Evolutionary conservation across 2,329 filamentous ascomycete genomes (phyloP), one percentile per base, ranked within the genome.

Genomic region (Calonectria leucothoes): DNA sequence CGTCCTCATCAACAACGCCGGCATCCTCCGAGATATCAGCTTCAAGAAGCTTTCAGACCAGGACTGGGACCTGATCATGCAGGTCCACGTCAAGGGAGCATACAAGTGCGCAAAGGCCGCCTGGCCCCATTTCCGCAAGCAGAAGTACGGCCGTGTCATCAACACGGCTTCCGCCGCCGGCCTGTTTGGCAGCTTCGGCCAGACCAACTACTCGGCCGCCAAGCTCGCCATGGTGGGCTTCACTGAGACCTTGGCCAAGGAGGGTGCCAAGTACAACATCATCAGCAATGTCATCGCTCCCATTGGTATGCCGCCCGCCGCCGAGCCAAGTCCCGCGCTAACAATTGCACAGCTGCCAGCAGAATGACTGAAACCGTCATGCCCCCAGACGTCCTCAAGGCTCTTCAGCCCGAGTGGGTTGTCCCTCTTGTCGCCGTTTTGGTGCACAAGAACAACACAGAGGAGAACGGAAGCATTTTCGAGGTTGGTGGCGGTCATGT

Each of bases 11-110:
- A 99, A 99, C 91, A 99, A 98, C 84, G 97, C 97, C 74, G 96
- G 97, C 82, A 98, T 98, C 83, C 90, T 98, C 74, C 94, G 96
- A 74, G 96, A 98, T 87, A 86, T 98, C 83, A 96, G 94, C 90
- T 98, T 99, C 89, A 98, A 98, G 91, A 98, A 98, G 88, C 97
- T 98, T 91, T 97, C 94, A 85, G 97, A 99, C 85, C 87, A 94
- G 83, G 97, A 99, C 85, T 99, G 97, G 97, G 96, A 99, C 84
- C 88, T 98, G 79, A 94, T 98, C 84, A 94, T 96, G 86, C 93
- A 92, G 84, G 96, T 98, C 71, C 96, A 99, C 86, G 93, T 98
- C 81, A 94, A 92, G 83, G 97, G 97, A 80, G 93, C 95, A 82
- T 99, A 98, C 91, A 98, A 98, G 91, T 98, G 95, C 85, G 91